Percentiles rank a stretch among this genome's conserved stretches.
These are phyloP conservation scores for Microcos paniculata DNA, from an alignment of 345 rosid genomes.

Conservation along the genomic window DNA sequence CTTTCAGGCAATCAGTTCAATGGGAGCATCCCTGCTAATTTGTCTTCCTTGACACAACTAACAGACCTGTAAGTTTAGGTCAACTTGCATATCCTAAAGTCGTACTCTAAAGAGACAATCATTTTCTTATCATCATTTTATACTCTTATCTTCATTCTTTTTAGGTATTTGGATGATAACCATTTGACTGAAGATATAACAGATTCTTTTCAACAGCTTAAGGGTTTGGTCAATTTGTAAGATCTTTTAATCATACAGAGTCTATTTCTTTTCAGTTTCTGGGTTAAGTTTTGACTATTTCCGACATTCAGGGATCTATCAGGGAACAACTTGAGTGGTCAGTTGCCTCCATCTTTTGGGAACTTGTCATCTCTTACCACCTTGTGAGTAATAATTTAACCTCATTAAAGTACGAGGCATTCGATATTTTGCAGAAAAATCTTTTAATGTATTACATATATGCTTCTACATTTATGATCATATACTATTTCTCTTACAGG, in stretches of 20 bases:
- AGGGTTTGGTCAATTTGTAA: constrained; percentile 61
- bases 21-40: constrained; percentile 56
- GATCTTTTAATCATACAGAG: background rate
- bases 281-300: constrained; percentile 17
- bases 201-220: constrained; percentile 61
- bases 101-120: background rate
- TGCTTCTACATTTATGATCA: constrained; percentile 1
- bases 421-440: background rate
- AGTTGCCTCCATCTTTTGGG: constrained; percentile 75
- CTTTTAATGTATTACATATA: background rate
- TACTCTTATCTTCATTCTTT: constrained; percentile 11
- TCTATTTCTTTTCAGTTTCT: background rate
- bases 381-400: constrained; percentile 62
- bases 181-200: constrained; percentile 68
- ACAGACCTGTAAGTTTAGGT: constrained; percentile 48
- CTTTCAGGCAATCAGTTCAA: constrained; percentile 59
- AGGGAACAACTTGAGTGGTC: constrained; percentile 63
- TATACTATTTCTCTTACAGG: constrained; percentile 42
- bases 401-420: background rate
- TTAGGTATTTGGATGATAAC: constrained; percentile 72
- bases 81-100: constrained; percentile 11
- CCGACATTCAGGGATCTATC: constrained; percentile 69
- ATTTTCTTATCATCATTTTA: constrained; percentile 10
- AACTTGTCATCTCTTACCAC: constrained; percentile 60
- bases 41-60: constrained; percentile 44